phyloP scores from a whole-genome alignment of 176 grass and related monocot genomes.

The Echinochloa phyllopogon region DNA sequence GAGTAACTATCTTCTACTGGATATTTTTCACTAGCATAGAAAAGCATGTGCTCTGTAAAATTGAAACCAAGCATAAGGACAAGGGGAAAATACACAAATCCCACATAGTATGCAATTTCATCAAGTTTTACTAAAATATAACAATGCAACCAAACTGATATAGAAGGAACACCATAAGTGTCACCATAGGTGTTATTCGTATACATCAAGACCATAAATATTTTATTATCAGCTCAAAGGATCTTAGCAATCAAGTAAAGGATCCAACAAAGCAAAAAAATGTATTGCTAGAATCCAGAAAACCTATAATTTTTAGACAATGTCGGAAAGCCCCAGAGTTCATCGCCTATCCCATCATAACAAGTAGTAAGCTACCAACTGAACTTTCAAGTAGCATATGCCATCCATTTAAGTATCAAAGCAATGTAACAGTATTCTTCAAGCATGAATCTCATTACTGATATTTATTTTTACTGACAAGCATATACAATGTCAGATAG shows the following conservation, averaged over 20 bases:
- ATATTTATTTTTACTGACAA: background rate
- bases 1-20: constrained; percentile 87
- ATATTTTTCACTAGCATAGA: constrained; percentile 98
- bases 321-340: background rate
- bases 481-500: background rate
- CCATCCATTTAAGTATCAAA: background rate
- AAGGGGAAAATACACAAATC: constrained; percentile 14
- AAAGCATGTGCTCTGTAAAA: constrained; percentile 95
- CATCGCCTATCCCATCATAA: background rate
- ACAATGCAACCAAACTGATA: background rate
- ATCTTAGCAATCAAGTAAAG: background rate
- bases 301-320: background rate
- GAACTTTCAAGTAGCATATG: constrained; percentile 15
- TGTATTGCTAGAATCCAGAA: background rate
- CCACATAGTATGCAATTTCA: background rate
- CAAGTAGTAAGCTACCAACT: background rate
- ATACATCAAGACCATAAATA: background rate
- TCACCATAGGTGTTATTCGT: background rate
- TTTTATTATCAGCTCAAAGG: constrained; percentile 8
- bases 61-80: constrained; percentile 25
- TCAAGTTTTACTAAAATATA: constrained; percentile 6
- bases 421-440: background rate
- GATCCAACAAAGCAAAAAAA: background rate
- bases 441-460: background rate
- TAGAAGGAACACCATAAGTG: background rate